A percentile compares a stretch with the other conserved stretches of the same genome.
These are phyloP conservation scores for Xylaria nigripes DNA, from an alignment of 495 filamentous ascomycete genomes.

Conservation along the genomic window DNA sequence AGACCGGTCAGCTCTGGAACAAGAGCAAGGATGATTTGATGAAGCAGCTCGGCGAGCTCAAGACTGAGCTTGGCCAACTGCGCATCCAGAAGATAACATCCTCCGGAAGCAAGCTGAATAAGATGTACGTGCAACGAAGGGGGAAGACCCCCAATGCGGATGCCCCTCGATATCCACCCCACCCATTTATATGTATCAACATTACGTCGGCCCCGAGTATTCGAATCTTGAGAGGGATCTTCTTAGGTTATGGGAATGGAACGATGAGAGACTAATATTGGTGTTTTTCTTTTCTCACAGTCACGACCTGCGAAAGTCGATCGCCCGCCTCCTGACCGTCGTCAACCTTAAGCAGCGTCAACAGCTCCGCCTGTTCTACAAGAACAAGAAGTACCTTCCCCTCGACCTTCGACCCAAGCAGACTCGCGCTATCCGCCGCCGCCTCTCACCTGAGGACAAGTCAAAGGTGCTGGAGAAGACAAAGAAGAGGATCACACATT, in stretches of 20 bases:
- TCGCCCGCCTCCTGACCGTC: slow-evolving; percentile 95
- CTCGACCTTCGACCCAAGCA: slow-evolving; percentile 95
- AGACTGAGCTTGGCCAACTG: slow-evolving; percentile 86
- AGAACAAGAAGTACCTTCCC: slow-evolving; percentile 96
- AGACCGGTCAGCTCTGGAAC: slow-evolving; percentile 89
- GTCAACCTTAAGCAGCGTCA: slow-evolving; percentile 98
- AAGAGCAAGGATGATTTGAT: slow-evolving; percentile 97
- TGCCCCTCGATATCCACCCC: slow-evolving; percentile 12
- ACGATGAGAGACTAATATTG: neutral
- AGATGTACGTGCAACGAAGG: slow-evolving; percentile 65
- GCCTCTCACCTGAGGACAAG: slow-evolving; percentile 83
- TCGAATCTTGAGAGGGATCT: neutral
- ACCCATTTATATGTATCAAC: slow-evolving; percentile 6
- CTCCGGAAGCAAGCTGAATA: slow-evolving; percentile 85
- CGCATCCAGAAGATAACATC: slow-evolving; percentile 96
- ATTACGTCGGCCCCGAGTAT: slow-evolving; percentile 1
- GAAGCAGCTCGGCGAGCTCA: slow-evolving; percentile 88
- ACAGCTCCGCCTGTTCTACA: slow-evolving; percentile 98
- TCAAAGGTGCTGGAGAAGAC: slow-evolving; percentile 74
- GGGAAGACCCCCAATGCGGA: neutral
- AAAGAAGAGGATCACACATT: slow-evolving; percentile 89
- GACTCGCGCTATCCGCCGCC: slow-evolving; percentile 90
- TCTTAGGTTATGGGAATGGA: neutral
- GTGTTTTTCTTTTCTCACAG: slow-evolving; percentile 35
- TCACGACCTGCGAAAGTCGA: slow-evolving; percentile 98